A percentile compares a stretch with the other conserved stretches of the same genome.
phyloP scores from a whole-genome alignment of 1,284 basidiomycete genomes.

The Porogramme epimiltina region DNA sequence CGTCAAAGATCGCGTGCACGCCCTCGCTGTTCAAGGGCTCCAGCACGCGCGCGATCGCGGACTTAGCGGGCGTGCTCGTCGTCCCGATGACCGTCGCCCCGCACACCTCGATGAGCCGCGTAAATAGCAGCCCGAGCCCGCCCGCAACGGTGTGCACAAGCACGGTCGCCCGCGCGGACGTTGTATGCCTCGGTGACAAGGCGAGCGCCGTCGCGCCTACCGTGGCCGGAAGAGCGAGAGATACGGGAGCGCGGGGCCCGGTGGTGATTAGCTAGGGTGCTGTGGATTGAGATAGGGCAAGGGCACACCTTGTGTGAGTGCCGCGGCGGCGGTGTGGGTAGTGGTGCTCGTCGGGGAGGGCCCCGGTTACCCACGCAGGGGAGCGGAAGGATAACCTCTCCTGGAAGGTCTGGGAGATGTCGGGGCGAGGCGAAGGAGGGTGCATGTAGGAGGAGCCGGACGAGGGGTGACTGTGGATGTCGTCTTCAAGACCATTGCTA shows the following conservation, averaged over 20 bases:
- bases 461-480: conserved; percentile 57
- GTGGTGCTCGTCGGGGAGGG: conserved; percentile 47
- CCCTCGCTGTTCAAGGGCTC: conserved; percentile 78
- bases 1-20: conserved; percentile 88
- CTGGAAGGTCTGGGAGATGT: conserved; percentile 58
- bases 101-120: conserved; percentile 61
- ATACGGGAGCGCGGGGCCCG: too few relatives aligned
- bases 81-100: conserved; percentile 95
- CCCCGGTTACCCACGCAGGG: conserved; percentile 51
- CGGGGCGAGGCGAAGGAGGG: conserved; percentile 51
- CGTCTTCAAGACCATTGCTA: conserved; percentile 51
- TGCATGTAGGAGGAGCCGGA: conserved; percentile 58
- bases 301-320: too few relatives aligned
- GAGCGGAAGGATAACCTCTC: conserved; percentile 59
- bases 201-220: too few relatives aligned
- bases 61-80: conserved; percentile 89
- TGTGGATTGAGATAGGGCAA: too few relatives aligned
- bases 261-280: too few relatives aligned
- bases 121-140: conserved; percentile 65
- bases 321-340: conserved; percentile 45
- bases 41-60: conserved; percentile 85
- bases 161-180: too few relatives aligned
- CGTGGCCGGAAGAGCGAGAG: too few relatives aligned
- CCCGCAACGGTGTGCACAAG: conserved; percentile 92
- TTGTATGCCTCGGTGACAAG: too few relatives aligned